phyloP scores from a whole-genome alignment of 2,329 filamentous ascomycete genomes.

The Paraphaeosphaeria minitans region DNA sequence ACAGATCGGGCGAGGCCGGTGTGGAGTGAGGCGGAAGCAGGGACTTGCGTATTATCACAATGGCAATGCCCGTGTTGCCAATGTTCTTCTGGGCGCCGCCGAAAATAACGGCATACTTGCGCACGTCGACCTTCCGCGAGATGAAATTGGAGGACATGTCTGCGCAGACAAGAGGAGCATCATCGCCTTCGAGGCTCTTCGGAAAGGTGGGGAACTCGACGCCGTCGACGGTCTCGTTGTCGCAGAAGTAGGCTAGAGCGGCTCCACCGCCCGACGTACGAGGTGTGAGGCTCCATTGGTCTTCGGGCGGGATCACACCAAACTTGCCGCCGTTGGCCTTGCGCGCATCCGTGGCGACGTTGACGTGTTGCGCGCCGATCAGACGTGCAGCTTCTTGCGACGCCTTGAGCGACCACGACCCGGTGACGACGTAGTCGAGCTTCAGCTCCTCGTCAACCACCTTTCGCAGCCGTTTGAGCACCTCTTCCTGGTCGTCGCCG shows the following conservation, averaged over 20 bases:
- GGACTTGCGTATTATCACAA: constrained; percentile 81
- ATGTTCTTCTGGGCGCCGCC: constrained; percentile 95
- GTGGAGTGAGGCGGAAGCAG: constrained; percentile 68
- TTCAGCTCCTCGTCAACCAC: constrained; percentile 73
- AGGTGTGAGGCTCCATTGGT: constrained; percentile 71
- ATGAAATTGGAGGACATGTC: constrained; percentile 97
- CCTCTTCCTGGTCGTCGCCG: constrained; percentile 58
- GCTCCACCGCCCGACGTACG: constrained; percentile 60
- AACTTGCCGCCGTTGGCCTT: constrained; percentile 78
- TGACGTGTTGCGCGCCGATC: constrained; percentile 78
- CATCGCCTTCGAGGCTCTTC: constrained; percentile 65
- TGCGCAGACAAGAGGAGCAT: constrained; percentile 75
- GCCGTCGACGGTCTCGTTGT: constrained; percentile 93
- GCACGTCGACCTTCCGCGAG: constrained; percentile 74
- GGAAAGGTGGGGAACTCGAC: constrained; percentile 86
- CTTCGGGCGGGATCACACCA: constrained; percentile 78
- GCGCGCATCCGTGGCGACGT: constrained; percentile 72
- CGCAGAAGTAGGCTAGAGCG: constrained; percentile 86
- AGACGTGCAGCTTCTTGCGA: constrained; percentile 80
- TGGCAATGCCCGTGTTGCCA: constrained; percentile 82
- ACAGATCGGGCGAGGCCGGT: constrained; percentile 67
- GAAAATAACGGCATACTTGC: constrained; percentile 83
- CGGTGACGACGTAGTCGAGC: constrained; percentile 89
- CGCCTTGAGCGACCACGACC: constrained; percentile 89
- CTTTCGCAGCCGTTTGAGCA: constrained; percentile 66